Percentiles rank a stretch among this genome's conserved stretches.
Conservation (phyloP, 768 basidiomycete species). For the Auriscalpium microsporum region DNA sequence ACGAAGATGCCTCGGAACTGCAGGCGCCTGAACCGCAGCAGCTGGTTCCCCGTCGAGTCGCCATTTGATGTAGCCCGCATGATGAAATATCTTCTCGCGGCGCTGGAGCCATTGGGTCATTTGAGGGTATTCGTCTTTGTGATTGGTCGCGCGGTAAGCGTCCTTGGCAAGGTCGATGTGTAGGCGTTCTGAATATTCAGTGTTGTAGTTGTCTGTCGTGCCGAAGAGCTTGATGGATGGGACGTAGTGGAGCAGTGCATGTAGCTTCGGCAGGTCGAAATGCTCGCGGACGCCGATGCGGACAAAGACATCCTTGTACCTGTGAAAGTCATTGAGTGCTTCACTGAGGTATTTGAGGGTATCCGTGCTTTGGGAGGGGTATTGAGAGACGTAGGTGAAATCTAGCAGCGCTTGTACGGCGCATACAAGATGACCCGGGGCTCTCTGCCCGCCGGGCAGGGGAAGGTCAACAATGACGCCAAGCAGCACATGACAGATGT, state of each 20-base stretch:
- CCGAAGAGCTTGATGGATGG: neutral
- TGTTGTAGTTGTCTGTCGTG: neutral
- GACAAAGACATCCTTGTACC: neutral
- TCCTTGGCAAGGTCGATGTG: neutral
- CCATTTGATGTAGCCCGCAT: neutral
- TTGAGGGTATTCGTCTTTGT: neutral
- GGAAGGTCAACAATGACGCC: neutral
- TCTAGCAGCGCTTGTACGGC: neutral
- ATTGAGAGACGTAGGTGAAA: neutral
- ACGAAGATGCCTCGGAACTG: neutral
- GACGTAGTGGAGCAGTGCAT: neutral
- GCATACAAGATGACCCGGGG: neutral
- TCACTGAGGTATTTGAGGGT: neutral
- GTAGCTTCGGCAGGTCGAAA: neutral
- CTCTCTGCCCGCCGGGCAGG: neutral
- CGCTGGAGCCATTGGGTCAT: neutral
- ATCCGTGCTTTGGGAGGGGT: neutral
- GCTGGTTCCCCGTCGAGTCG: neutral
- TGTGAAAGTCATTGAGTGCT: neutral
- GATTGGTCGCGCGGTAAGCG: neutral
- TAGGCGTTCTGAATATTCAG: neutral
- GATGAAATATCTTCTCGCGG: neutral
- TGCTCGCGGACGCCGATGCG: neutral
- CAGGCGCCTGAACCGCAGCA: neutral
- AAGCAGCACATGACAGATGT: neutral